Conservation (phyloP, 106 monocot genomes). For the Xerophyta viscosa region DNA sequence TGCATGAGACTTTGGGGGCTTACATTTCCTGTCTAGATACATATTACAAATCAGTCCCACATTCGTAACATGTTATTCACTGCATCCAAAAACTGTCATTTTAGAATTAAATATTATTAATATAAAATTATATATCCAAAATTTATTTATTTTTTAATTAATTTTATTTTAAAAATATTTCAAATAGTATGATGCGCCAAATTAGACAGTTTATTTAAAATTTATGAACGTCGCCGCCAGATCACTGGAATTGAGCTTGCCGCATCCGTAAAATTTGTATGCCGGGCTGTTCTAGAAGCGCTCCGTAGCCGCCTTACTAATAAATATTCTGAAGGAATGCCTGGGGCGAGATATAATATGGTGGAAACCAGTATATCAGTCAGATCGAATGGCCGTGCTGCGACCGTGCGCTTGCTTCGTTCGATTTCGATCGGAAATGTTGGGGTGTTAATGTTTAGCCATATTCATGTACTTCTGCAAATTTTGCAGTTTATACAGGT, state of each 20-base stretch:
- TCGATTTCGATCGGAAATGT: slow-evolving; percentile 45
- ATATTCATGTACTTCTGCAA: slow-evolving; percentile 90
- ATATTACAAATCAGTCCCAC: too few species aligned
- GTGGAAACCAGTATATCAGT: slow-evolving; percentile 79
- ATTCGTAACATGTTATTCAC: too few species aligned
- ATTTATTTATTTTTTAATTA: too few species aligned
- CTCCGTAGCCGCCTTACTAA: slow-evolving; percentile 89
- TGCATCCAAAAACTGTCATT: too few species aligned
- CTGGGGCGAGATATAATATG: slow-evolving; percentile 76
- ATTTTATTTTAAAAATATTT: too few species aligned
- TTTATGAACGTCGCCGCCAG: slow-evolving; percentile 80
- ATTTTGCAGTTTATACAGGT: slow-evolving; percentile 75
- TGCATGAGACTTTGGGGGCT: too few species aligned
- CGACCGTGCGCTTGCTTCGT: slow-evolving; percentile 62
- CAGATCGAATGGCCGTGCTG: slow-evolving; percentile 72
- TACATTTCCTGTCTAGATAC: too few species aligned
- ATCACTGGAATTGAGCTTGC: slow-evolving; percentile 72
- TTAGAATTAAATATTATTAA: too few species aligned
- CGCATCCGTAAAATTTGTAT: slow-evolving; percentile 89
- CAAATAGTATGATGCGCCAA: too few species aligned
- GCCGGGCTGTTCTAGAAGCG: slow-evolving; percentile 75
- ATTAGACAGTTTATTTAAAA: too few species aligned
- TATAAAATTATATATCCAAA: too few species aligned
- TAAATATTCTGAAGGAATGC: slow-evolving; percentile 88
- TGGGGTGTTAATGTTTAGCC: slow-evolving; percentile 97